These are phyloP conservation scores for Amanita brunnescens DNA, from an alignment of 768 basidiomycete genomes.

Conservation along the genomic window DNA sequence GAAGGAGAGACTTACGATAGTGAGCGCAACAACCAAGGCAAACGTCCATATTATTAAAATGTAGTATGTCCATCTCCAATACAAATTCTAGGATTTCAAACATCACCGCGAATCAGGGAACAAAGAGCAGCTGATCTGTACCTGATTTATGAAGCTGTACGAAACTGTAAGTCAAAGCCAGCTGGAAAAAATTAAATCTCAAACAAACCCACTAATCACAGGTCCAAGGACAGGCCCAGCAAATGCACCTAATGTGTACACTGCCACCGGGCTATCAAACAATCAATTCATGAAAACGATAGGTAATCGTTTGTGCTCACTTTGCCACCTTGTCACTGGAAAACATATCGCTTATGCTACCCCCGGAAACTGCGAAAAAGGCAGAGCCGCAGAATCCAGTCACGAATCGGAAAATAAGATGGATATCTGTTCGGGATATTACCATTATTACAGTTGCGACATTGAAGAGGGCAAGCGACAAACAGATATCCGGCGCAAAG, in stretches of 20 bases:
- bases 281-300: background rate
- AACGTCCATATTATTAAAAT: slow-evolving; percentile 64
- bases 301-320: slow-evolving; percentile 30
- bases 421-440: background rate
- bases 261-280: background rate
- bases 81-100: slow-evolving; percentile 39
- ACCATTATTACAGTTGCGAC: background rate
- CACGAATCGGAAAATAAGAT: slow-evolving; percentile 28
- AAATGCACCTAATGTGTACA: slow-evolving; percentile 26
- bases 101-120: background rate
- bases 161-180: background rate
- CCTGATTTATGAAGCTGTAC: slow-evolving; percentile 60
- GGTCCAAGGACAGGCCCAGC: slow-evolving; percentile 48
- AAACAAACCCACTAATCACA: slow-evolving; percentile 45
- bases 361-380: slow-evolving; percentile 49
- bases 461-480: slow-evolving; percentile 17
- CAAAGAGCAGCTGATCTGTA: slow-evolving; percentile 13
- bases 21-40: slow-evolving; percentile 39
- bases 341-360: slow-evolving; percentile 49
- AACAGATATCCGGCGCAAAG: slow-evolving; percentile 60
- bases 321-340: slow-evolving; percentile 47
- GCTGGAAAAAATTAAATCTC: background rate
- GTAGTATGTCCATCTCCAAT: slow-evolving; percentile 78
- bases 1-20: slow-evolving; percentile 37
- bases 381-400: slow-evolving; percentile 49